phyloP scores from a whole-genome alignment of 2,329 filamentous ascomycete species.

The Exophiala mesophila region DNA sequence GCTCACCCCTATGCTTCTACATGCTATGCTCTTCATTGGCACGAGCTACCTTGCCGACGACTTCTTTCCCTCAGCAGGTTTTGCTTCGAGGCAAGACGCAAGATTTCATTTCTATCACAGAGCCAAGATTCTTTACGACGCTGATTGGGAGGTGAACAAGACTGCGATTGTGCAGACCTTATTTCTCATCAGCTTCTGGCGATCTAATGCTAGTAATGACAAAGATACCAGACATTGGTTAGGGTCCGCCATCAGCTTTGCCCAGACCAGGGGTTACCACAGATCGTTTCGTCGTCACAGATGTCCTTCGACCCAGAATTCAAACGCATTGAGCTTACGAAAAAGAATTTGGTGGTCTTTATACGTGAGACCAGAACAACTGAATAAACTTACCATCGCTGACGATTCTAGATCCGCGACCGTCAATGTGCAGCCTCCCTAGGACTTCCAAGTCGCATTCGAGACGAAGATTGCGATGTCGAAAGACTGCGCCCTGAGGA shows the following conservation, averaged over 20 bases:
- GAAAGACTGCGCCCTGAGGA: too few species aligned
- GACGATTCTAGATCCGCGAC: constrained; percentile 37
- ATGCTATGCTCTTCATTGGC: constrained; percentile 53
- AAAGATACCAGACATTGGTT: constrained; percentile 49
- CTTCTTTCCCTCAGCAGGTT: constrained; percentile 43
- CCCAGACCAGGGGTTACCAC: constrained; percentile 40
- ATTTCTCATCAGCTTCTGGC: constrained; percentile 54
- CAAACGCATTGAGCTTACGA: constrained; percentile 36
- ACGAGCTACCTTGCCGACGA: constrained; percentile 50
- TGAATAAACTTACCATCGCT: background rate
- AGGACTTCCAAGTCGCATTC: too few species aligned
- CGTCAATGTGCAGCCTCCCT: constrained; percentile 45
- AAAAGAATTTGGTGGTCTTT: constrained; percentile 53
- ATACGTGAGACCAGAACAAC: constrained; percentile 40
- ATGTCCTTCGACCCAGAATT: constrained; percentile 28
- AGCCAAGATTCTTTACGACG: constrained; percentile 50
- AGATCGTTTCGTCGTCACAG: constrained; percentile 29
- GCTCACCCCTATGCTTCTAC: constrained; percentile 48
- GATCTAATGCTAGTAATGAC: constrained; percentile 45
- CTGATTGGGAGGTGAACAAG: constrained; percentile 50
- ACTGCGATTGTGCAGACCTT: constrained; percentile 48
- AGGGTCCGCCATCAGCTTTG: constrained; percentile 48
- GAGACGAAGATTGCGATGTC: too few species aligned
- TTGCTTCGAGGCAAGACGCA: constrained; percentile 46
- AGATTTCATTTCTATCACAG: constrained; percentile 49